Percentiles rank a stretch among this genome's conserved stretches.
These are phyloP conservation scores for Verticillium longisporum DNA, from an alignment of 2,329 filamentous ascomycete genomes.

Conservation along the genomic window DNA sequence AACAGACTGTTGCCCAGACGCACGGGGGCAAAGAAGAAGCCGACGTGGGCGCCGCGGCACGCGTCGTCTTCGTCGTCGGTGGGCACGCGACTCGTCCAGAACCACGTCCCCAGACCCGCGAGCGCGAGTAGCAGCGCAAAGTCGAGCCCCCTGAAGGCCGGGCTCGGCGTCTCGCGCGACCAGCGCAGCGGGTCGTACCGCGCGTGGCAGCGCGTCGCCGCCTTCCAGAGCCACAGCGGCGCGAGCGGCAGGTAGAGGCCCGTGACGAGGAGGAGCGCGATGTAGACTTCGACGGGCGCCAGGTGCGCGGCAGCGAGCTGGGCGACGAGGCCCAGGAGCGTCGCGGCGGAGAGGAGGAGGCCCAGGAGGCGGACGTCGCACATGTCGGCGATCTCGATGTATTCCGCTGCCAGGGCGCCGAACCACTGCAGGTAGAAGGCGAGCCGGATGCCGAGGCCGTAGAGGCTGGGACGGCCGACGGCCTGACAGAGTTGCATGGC, in stretches of 20 bases:
- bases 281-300: constrained; percentile 22
- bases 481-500: constrained; percentile 18
- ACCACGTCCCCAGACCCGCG: constrained; percentile 24
- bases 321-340: constrained; percentile 19
- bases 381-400: constrained; percentile 19
- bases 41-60: constrained; percentile 16
- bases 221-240: constrained; percentile 25
- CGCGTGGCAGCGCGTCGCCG: constrained; percentile 20
- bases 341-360: constrained; percentile 20
- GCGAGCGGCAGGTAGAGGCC: constrained; percentile 23
- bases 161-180: constrained; percentile 17
- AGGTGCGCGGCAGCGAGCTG: constrained; percentile 15
- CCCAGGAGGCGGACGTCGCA: constrained; percentile 22
- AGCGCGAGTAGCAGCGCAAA: constrained; percentile 18
- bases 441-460: constrained; percentile 26
- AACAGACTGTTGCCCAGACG: constrained; percentile 18
- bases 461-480: constrained; percentile 21
- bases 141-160: constrained; percentile 17
- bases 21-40: constrained; percentile 24
- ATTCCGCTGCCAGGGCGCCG: constrained; percentile 21
- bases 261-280: constrained; percentile 21
- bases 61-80: constrained; percentile 10
- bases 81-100: constrained; percentile 19
- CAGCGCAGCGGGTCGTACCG: constrained; percentile 21
- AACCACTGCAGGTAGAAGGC: constrained; percentile 30